A percentile compares a stretch with the other conserved stretches of the same genome.
Conservation (phyloP, 441 rosid genomes). For the Eutrema salsugineum region DNA sequence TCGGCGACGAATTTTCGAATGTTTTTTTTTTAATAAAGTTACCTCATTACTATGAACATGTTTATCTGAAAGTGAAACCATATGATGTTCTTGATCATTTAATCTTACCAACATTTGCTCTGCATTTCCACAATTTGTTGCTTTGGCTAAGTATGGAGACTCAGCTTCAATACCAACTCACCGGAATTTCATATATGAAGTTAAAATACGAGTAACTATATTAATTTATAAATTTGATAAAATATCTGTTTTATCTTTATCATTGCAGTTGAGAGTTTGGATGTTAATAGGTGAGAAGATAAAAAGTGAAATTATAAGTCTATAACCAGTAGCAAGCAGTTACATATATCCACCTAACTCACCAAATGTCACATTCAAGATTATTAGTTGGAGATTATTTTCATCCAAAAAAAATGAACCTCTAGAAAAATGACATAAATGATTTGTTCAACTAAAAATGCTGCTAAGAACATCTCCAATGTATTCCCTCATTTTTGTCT, state of each 20-base stretch:
- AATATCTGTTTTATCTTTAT: background rate
- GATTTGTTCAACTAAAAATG: background rate
- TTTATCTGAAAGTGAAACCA: too few relatives aligned
- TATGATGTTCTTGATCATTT: too few relatives aligned
- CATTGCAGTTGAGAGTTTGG: background rate
- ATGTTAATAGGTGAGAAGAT: constrained; percentile 15
- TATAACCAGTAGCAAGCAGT: constrained; percentile 15
- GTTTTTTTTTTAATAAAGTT: too few relatives aligned
- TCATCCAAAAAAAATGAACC: background rate
- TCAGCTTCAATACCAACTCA: too few relatives aligned
- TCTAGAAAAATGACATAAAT: background rate
- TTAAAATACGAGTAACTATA: background rate
- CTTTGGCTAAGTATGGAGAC: too few relatives aligned
- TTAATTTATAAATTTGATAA: background rate
- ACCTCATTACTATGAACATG: background rate
- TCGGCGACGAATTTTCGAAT: too few relatives aligned
- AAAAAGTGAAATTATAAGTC: constrained; percentile 1
- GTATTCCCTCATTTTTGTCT: too few relatives aligned
- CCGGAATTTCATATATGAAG: background rate
- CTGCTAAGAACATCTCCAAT: too few relatives aligned
- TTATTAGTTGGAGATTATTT: constrained; percentile 4
- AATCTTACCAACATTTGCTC: too few relatives aligned
- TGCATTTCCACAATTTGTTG: too few relatives aligned
- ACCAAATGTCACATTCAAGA: constrained; percentile 11
- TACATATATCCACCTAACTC: constrained; percentile 21